Percentiles rank a stretch among this genome's conserved stretches.
These are phyloP conservation scores for Iris macrosiphon DNA, from an alignment of 106 monocot species.

Conservation along the genomic window DNA sequence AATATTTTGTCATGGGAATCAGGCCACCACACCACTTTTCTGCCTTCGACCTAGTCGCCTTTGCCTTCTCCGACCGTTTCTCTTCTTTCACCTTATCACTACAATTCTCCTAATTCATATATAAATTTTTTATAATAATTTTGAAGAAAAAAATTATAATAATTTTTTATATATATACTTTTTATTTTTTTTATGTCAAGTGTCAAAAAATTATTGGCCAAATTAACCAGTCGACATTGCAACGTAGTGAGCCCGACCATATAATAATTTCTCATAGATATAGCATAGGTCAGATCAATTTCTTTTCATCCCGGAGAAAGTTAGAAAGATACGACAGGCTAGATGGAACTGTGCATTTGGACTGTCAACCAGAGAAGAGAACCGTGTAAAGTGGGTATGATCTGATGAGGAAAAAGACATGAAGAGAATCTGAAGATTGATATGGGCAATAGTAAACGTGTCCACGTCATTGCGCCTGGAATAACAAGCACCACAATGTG, in stretches of 20 bases:
- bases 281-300: not conserved
- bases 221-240: too few relatives aligned
- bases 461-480: slow-evolving; percentile 4
- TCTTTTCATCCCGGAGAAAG: not conserved
- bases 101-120: too few relatives aligned
- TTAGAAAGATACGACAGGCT: not conserved
- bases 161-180: too few relatives aligned
- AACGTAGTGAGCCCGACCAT: not conserved
- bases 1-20: too few relatives aligned
- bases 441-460: slow-evolving; percentile 5
- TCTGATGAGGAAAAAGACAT: slow-evolving; percentile 12
- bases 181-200: too few relatives aligned
- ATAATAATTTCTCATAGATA: not conserved
- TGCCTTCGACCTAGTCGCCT: too few relatives aligned
- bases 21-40: too few relatives aligned
- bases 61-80: too few relatives aligned
- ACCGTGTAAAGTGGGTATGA: slow-evolving; percentile 7
- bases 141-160: too few relatives aligned
- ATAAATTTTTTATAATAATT: too few relatives aligned
- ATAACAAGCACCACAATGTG: slow-evolving; percentile 9
- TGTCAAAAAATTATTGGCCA: too few relatives aligned
- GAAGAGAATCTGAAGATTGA: slow-evolving; percentile 16
- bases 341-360: not conserved
- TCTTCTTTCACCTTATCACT: too few relatives aligned
- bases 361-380: slow-evolving; percentile 6